These are phyloP conservation scores for Lipomyces lipofer DNA, from an alignment of 805 yeast genomes.

Conservation along the genomic window DNA sequence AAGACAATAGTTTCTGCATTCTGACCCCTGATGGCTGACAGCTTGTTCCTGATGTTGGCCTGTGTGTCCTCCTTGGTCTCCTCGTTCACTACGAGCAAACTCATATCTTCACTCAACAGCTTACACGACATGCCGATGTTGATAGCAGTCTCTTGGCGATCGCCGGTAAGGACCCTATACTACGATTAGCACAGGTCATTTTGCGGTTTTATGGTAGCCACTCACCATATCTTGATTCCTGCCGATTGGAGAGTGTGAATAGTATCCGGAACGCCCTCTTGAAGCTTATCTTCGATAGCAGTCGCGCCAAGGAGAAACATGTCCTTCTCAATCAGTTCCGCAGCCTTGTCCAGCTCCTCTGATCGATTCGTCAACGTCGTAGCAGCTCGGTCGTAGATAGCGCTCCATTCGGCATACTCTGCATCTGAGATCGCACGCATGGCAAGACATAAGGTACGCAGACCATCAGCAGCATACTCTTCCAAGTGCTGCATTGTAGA, in stretches of 20 bases:
- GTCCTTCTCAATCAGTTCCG: conserved; percentile 81
- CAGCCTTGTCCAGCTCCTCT: conserved; percentile 78
- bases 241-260: conserved; percentile 94
- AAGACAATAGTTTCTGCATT: conserved; percentile 40
- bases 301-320: conserved; percentile 90
- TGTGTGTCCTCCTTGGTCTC: conserved; percentile 74
- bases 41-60: conserved; percentile 69
- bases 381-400: conserved; percentile 71
- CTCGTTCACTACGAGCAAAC: conserved; percentile 83
- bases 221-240: conserved; percentile 86
- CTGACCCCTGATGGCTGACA: conserved; percentile 63
- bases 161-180: conserved; percentile 80
- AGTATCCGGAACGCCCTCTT: conserved; percentile 98
- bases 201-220: too few species aligned
- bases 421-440: conserved; percentile 73
- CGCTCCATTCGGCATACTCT: conserved; percentile 74
- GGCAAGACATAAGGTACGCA: conserved; percentile 92
- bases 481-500: conserved; percentile 85
- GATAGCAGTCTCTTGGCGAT: conserved; percentile 97
- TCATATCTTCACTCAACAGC: conserved; percentile 93
- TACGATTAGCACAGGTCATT: too few species aligned
- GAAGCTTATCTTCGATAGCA: conserved; percentile 96
- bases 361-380: conserved; percentile 75
- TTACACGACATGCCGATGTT: conserved; percentile 99
- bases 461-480: conserved; percentile 94